Conservation (phyloP, 139 green algal species). For the Micractinium conductrix region DNA sequence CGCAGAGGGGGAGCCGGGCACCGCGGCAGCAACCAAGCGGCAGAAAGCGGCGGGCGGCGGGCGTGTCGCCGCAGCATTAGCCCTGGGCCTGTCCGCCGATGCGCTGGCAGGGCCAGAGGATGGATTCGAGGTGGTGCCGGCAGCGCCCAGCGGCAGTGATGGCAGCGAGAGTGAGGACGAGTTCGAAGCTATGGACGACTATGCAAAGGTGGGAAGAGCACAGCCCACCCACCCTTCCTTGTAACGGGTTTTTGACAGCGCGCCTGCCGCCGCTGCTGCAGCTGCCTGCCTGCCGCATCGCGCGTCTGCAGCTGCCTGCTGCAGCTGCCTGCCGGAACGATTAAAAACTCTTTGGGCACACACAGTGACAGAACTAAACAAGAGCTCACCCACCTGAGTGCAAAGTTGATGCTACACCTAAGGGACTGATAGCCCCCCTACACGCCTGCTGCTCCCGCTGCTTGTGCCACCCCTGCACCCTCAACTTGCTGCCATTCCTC, state of each 20-base stretch:
- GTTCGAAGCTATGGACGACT: slow-evolving; percentile 50
- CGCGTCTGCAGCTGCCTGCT: too few relatives aligned
- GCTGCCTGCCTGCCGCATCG: too few relatives aligned
- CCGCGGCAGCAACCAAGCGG: slow-evolving; percentile 15
- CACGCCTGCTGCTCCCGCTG: not conserved
- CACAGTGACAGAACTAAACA: too few relatives aligned
- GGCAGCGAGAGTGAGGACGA: slow-evolving; percentile 61
- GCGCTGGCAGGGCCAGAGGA: slow-evolving; percentile 17
- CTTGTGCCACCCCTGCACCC: not conserved
- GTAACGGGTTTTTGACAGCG: too few relatives aligned
- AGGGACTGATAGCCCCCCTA: too few relatives aligned
- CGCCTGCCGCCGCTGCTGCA: too few relatives aligned
- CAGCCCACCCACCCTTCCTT: too few relatives aligned
- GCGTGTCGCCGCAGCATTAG: not conserved
- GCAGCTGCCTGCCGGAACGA: too few relatives aligned
- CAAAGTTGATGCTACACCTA: too few relatives aligned
- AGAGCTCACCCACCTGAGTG: too few relatives aligned
- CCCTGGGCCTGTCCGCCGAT: slow-evolving; percentile 7
- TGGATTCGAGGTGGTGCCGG: slow-evolving; percentile 63
- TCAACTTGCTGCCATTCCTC: not conserved
- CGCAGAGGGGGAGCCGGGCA: slow-evolving; percentile 27
- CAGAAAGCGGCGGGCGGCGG: slow-evolving; percentile 4
- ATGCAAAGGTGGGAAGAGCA: slow-evolving; percentile 45
- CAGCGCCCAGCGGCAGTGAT: slow-evolving; percentile 19
- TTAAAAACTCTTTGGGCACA: too few relatives aligned